Evolutionary conservation across 306 rosid species (phyloP).

Genomic region (Trifolium pratense): DNA sequence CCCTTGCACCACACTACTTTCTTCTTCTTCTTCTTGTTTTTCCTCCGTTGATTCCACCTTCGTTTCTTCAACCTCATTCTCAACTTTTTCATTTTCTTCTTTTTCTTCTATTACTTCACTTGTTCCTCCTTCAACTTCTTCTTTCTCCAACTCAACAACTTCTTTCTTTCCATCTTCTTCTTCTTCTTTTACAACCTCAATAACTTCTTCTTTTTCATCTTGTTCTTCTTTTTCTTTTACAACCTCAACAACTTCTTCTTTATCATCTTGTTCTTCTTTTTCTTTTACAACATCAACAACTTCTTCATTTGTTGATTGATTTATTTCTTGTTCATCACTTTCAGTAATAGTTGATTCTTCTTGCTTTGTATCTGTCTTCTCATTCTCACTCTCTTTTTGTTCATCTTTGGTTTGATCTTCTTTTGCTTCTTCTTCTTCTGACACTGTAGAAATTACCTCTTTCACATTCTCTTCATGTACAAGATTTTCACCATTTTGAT

Average conservation of each 20-base stretch:
- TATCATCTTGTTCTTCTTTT: conserved; percentile 33
- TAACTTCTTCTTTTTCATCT: conserved; percentile 29
- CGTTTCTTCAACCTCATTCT: conserved; percentile 27
- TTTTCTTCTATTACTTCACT: conserved; percentile 35
- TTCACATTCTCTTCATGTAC: conserved; percentile 37
- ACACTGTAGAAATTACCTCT: conserved; percentile 38
- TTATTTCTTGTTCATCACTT: conserved; percentile 28
- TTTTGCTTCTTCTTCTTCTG: conserved; percentile 39
- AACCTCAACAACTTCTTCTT: conserved; percentile 38
- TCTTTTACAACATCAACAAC: conserved; percentile 38
- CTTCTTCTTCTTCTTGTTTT: conserved; percentile 34
- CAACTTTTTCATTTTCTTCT: conserved; percentile 39
- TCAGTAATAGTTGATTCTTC: conserved; percentile 36
- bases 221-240: background rate
- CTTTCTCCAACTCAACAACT: conserved; percentile 30
- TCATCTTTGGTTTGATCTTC: background rate
- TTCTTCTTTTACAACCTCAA: conserved; percentile 32
- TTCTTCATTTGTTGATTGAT: conserved; percentile 37
- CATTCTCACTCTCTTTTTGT: background rate
- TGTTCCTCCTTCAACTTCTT: conserved; percentile 38
- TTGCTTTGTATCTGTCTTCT: background rate
- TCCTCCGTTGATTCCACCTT: conserved; percentile 22
- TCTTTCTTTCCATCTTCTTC: no score
- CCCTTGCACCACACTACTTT: conserved; percentile 30
- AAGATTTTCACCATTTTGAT: conserved; percentile 28